These are phyloP conservation scores for Pleurostoma richardsiae DNA, from an alignment of 2,329 filamentous ascomycete genomes.

Conservation along the genomic window DNA sequence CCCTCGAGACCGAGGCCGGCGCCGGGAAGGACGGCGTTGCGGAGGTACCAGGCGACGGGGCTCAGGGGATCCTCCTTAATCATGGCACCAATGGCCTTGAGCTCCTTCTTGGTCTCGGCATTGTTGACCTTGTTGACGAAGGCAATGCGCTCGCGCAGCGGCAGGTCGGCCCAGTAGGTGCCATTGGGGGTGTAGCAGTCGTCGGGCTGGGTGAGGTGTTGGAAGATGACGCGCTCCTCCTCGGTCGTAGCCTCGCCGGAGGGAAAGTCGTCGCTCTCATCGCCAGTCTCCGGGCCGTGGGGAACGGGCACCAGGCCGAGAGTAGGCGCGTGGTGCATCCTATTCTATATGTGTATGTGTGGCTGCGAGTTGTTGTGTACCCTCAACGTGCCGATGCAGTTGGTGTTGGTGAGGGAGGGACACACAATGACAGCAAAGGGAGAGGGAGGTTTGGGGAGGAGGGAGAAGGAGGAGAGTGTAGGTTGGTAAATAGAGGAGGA, in stretches of 20 bases:
- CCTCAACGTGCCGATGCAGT: too few species aligned
- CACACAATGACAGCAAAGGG: not conserved
- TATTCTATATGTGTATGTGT: too few species aligned
- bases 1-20: slow-evolving; percentile 90
- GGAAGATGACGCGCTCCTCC: slow-evolving; percentile 60
- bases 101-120: slow-evolving; percentile 64
- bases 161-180: slow-evolving; percentile 89
- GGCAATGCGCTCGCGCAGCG: slow-evolving; percentile 59
- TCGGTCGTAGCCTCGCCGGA: slow-evolving; percentile 33
- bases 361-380: too few species aligned
- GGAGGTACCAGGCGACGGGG: slow-evolving; percentile 80
- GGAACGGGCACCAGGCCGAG: slow-evolving; percentile 52
- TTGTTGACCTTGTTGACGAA: slow-evolving; percentile 75
- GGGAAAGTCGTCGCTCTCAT: slow-evolving; percentile 43
- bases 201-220: slow-evolving; percentile 77
- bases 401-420: too few species aligned
- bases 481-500: too few species aligned
- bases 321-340: slow-evolving; percentile 29
- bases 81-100: slow-evolving; percentile 66
- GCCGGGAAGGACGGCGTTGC: slow-evolving; percentile 87
- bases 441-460: not conserved
- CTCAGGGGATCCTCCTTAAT: slow-evolving; percentile 81
- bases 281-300: slow-evolving; percentile 44
- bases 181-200: slow-evolving; percentile 81
- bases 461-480: too few species aligned